Evolutionary conservation across 2,329 filamentous ascomycete genomes (phyloP).

Genomic region (Aureobasidium sp.): DNA sequence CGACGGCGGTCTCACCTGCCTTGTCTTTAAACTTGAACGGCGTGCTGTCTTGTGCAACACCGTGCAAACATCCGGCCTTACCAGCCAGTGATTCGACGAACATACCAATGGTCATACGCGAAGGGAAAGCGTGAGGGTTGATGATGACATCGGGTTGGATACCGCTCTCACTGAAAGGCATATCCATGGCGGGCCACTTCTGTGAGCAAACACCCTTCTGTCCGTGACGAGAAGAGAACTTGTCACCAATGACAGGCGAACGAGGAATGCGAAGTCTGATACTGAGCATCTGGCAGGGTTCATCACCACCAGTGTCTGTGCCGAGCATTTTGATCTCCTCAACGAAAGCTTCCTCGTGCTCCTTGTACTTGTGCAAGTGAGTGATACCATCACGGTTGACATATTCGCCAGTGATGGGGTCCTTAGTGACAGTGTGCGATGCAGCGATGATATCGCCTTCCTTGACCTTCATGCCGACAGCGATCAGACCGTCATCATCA

Average conservation of each 20-base stretch:
- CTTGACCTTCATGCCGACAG: conserved; percentile 67
- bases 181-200: conserved; percentile 87
- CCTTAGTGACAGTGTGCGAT: conserved; percentile 78
- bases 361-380: conserved; percentile 90
- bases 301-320: conserved; percentile 72
- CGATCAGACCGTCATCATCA: conserved; percentile 80
- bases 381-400: conserved; percentile 81
- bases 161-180: conserved; percentile 94
- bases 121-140: conserved; percentile 98
- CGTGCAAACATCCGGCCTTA: conserved; percentile 89
- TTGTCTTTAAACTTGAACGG: conserved; percentile 77
- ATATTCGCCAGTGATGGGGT: conserved; percentile 63
- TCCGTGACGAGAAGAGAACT: conserved; percentile 96
- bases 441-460: conserved; percentile 82
- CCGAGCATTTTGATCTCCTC: conserved; percentile 91
- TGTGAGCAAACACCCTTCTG: conserved; percentile 97
- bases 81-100: conserved; percentile 96
- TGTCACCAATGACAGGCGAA: conserved; percentile 90
- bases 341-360: conserved; percentile 76
- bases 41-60: conserved; percentile 90
- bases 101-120: conserved; percentile 99
- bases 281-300: conserved; percentile 80
- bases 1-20: conserved; percentile 82
- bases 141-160: conserved; percentile 98
- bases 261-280: conserved; percentile 90